Base-by-base conservation (phyloP, 2,329 filamentous ascomycete genomes). In the Pyrenochaeta sp. region DNA sequence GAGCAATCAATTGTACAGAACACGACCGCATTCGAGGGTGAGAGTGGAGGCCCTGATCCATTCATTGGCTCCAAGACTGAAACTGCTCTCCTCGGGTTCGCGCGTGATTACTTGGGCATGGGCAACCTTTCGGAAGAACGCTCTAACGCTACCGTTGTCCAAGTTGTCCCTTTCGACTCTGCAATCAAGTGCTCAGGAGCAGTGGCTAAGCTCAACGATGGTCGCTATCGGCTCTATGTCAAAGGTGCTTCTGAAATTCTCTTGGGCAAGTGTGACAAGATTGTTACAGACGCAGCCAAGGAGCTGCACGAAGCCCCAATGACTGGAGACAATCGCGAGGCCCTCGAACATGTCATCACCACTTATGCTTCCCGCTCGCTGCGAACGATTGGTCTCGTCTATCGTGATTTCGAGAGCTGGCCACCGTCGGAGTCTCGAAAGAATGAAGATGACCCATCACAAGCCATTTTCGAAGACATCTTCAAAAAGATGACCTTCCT, bases 361-460 rank as follows among this genome's bases (percentile, higher is more conserved):
- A 81, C 79, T 32, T 96, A 96, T 65, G 91, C 91, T 7, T 84
- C 82, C 18, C 81, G 87, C 13, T 95, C 90, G 6, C 79, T 96
- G 21, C 84, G 91, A 51, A 95, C 91, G 1, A 95, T 96, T 57
- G 89, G 86, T 29, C 81, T 96, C 52, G 79, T 90, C 39, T 95
- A 90, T 72, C 87, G 85, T 42, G 91, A 96, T 59, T 96, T 94
- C 55, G 82, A 89, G 17, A 81, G 82, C 39, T 88, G 91, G 91
- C 91, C 92, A 18, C 90, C 90, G 4, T 40, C 49, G 7, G 79
- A 81, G 34, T 81, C 80, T 11, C 82, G 75, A 28, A 78, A 71
- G 20, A 68, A 78, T 21, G 82, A 86, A 50, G 85, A 87, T 47
- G 84, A 88, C 55, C 67, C 75, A 6, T 79, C 78, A 15, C 80